Base-by-base conservation (phyloP, 2,329 filamentous ascomycete species). In the Monilinia aucupariae region DNA sequence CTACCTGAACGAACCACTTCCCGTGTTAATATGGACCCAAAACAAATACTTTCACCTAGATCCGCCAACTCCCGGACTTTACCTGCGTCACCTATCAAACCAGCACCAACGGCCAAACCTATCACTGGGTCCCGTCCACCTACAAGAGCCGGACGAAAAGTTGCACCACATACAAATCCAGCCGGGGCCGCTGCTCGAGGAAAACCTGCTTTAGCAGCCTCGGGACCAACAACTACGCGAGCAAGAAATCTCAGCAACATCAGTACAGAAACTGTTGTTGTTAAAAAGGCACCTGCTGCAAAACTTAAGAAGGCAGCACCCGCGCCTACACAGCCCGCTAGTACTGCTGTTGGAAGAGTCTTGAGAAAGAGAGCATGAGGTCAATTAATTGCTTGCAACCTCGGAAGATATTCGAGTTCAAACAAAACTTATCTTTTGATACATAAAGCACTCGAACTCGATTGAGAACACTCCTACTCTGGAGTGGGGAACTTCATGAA, bases 31-130 rank as follows among this genome's bases (percentile, higher is more conserved):
- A 71, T 79, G 66, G 71, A 78, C 67, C 75, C 83, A 65, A 77
- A 81, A 56, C 81, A 88, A 74, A 82, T 96, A 45, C 80, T 96
- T 3, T 96, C 92, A 1, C 91, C 91, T 32, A 88, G 90, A 59
- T 92, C 90, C 0, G 87, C 88, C 64, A 96, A 96, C 72, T 89
- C 89, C 7, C 85, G 90, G 59, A 71, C 71, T 2, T 59, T 70
- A 34, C 69, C 67, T 53, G 64, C 65, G 17, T 71, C 71, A 32
- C 71, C 69, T 41, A 65, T 70, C 30, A 70, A 71, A 15, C 37
- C 64, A 10, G 72, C 73, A 6, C 83, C 84, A n/a, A 81, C 83
- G 17, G 75, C 77, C 30, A 87, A 88, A 71, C 79, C 82, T 3
- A 79, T 81, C 63, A 78, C 86, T 47, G 78, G 45, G 20, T 55